Conservation (phyloP, 176 grass and related monocot species). For the Cenchrus fungigraminus region DNA sequence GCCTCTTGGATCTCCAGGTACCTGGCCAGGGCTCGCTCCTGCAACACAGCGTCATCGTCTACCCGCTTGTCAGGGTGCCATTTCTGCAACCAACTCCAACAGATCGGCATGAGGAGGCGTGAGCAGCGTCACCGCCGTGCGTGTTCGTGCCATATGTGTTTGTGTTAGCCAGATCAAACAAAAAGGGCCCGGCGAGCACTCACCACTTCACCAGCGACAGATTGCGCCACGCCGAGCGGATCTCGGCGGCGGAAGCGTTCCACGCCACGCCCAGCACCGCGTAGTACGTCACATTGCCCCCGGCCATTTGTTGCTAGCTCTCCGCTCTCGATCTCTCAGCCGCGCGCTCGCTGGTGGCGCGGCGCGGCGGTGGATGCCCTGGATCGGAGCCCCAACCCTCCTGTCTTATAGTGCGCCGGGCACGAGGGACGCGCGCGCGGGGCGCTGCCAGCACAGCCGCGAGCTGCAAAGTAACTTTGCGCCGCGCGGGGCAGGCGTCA, state of each 20-base stretch:
- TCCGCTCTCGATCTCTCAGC: neutral
- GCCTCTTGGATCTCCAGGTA: too few species aligned
- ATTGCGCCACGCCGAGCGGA: slow-evolving; percentile 47
- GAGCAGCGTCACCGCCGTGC: too few species aligned
- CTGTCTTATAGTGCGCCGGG: neutral
- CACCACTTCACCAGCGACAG: slow-evolving; percentile 38
- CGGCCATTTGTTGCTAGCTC: neutral
- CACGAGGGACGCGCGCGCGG: neutral
- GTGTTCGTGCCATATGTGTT: neutral
- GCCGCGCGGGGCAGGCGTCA: neutral
- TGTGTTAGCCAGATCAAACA: neutral
- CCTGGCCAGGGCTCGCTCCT: too few species aligned
- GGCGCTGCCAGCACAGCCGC: neutral
- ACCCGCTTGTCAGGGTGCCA: too few species aligned
- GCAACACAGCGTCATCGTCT: too few species aligned
- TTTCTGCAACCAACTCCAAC: too few species aligned
- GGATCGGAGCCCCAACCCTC: neutral
- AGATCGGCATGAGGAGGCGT: too few species aligned
- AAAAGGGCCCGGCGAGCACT: neutral
- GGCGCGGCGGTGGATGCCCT: neutral
- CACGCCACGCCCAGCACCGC: slow-evolving; percentile 39
- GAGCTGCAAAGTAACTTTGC: neutral
- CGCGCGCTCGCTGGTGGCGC: neutral
- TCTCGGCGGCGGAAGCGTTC: slow-evolving; percentile 39
- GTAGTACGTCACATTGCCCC: slow-evolving; percentile 22